Percentiles rank a stretch among this genome's conserved stretches.
Evolutionary conservation across 148 eudicot genomes (phyloP).

Genomic region (Rhododendron molle): DNA sequence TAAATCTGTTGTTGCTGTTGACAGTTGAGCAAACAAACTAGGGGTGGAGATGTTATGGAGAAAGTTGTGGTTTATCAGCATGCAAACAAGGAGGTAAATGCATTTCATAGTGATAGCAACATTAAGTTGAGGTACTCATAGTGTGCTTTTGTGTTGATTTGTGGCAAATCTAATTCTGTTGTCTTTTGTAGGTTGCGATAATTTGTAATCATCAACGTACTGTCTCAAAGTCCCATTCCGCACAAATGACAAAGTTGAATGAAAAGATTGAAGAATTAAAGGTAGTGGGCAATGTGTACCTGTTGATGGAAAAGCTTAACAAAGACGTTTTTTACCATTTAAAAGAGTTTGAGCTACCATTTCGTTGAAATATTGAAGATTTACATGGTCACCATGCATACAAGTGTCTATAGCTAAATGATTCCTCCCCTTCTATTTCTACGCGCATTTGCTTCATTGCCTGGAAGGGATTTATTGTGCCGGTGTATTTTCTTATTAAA

Average conservation of each 20-base stretch:
- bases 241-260: slow-evolving; percentile 68
- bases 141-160: neutral
- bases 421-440: neutral
- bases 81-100: slow-evolving; percentile 88
- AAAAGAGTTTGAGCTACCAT: neutral
- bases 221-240: slow-evolving; percentile 80
- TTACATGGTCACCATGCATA: neutral
- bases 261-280: slow-evolving; percentile 74
- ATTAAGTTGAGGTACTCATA: neutral
- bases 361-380: neutral
- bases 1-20: slow-evolving; percentile 14
- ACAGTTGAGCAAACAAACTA: slow-evolving; percentile 66
- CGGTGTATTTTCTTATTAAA: neutral
- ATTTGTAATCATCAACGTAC: slow-evolving; percentile 99
- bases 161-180: slow-evolving; percentile 13
- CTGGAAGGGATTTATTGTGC: neutral
- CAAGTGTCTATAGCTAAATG: neutral
- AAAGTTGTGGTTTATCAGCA: slow-evolving; percentile 65
- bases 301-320: neutral
- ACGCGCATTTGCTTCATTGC: neutral
- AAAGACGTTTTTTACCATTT: neutral
- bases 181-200: slow-evolving; percentile 76
- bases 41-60: slow-evolving; percentile 67
- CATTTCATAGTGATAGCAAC: neutral
- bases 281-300: slow-evolving; percentile 34